Evolutionary conservation across 2,329 filamentous ascomycete genomes (phyloP).

Genomic region (Colletotrichum endophyticum): DNA sequence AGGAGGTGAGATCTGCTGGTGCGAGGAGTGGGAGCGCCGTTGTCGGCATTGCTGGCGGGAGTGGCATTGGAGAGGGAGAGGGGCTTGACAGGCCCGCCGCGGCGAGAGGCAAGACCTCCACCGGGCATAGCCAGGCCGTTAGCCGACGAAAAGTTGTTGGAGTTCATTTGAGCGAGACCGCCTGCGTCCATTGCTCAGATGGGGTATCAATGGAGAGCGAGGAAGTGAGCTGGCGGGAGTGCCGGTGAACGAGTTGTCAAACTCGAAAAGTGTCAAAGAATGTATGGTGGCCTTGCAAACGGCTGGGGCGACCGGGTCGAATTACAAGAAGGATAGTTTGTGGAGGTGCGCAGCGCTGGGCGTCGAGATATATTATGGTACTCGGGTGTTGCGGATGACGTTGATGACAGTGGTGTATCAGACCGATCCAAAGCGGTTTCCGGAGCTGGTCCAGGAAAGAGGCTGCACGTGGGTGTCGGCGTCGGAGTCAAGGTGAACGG

Average conservation of each 20-base stretch:
- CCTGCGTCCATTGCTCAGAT: conserved; percentile 83
- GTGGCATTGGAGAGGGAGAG: conserved; percentile 79
- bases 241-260: conserved; percentile 5
- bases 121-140: conserved; percentile 77
- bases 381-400: neutral
- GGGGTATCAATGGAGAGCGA: neutral
- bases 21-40: conserved; percentile 79
- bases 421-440: conserved; percentile 6
- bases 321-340: conserved; percentile 24
- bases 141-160: conserved; percentile 76
- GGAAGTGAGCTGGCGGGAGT: neutral
- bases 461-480: neutral
- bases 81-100: conserved; percentile 89
- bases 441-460: conserved; percentile 4
- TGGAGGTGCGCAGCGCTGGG: conserved; percentile 1
- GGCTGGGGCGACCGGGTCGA: conserved; percentile 16
- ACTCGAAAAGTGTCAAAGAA: conserved; percentile 11
- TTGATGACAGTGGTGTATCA: neutral
- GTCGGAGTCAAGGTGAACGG: conserved; percentile 32
- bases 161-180: conserved; percentile 99
- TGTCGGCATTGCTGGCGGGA: conserved; percentile 70
- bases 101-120: conserved; percentile 81
- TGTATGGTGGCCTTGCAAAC: conserved; percentile 13
- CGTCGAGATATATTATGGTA: conserved; percentile 24
- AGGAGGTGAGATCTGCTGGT: conserved; percentile 95